Conservation (phyloP, 768 basidiomycete species). For the Stropharia rugosoannulata region DNA sequence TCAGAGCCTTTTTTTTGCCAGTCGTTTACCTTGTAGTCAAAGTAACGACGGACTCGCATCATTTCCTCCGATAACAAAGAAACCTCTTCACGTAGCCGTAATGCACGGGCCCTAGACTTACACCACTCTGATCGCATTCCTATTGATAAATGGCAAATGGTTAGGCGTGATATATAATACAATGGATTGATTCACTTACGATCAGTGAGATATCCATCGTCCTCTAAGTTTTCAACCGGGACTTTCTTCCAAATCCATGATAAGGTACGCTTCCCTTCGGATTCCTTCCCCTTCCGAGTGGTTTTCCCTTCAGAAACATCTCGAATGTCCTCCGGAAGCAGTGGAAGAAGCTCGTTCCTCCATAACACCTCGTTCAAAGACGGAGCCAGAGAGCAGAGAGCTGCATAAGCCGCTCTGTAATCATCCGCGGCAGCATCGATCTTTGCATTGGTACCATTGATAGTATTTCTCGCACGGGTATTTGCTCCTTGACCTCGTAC, state of each 20-base stretch:
- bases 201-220: not conserved
- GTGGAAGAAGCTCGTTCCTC: not conserved
- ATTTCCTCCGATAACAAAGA: not conserved
- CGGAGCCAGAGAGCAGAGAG: not conserved
- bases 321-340: not conserved
- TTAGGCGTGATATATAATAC: not conserved
- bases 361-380: not conserved
- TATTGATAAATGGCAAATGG: not conserved
- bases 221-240: not conserved
- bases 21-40: not conserved
- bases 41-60: not conserved
- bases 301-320: not conserved
- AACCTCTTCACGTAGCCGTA: not conserved
- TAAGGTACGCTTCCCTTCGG: not conserved
- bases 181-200: too few relatives aligned
- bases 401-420: not conserved
- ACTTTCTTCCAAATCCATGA: not conserved
- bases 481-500: constrained; percentile 22
- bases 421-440: not conserved
- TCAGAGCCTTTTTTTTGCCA: not conserved
- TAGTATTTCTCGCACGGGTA: constrained; percentile 4
- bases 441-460: not conserved
- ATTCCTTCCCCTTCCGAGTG: not conserved
- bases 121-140: not conserved
- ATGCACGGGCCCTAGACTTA: not conserved